These are phyloP conservation scores for Straminergon stramineum DNA, from an alignment of 225 moss, liverwort and hornwort species.

Conservation along the genomic window DNA sequence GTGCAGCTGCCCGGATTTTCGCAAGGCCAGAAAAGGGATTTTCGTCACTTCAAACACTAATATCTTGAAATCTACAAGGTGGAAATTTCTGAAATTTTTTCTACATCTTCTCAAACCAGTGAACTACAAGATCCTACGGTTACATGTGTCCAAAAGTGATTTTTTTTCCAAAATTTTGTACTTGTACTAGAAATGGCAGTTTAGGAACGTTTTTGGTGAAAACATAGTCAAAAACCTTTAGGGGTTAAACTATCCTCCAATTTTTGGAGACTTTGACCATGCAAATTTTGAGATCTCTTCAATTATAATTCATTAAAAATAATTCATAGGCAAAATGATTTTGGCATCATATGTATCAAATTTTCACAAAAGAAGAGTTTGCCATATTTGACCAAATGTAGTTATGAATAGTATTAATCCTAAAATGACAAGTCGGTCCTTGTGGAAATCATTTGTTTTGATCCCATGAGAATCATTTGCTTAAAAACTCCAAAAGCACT, in stretches of 20 bases:
- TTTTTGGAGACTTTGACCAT: fast-evolving
- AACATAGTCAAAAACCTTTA: no score
- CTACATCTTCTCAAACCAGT: no score
- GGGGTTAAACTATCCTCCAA: fast-evolving
- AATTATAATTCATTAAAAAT: background rate
- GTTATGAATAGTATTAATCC: background rate
- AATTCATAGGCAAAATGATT: background rate
- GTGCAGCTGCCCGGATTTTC: no score
- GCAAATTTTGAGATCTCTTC: background rate
- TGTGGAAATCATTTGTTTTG: fast-evolving
- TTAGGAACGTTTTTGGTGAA: no score
- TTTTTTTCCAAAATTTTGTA: no score
- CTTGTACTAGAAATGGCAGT: no score
- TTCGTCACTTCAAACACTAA: no score
- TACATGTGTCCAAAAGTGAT: no score
- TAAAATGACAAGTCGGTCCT: fast-evolving
- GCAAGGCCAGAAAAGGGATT: no score
- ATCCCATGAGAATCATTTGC: background rate
- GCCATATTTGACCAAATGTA: background rate
- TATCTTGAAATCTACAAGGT: no score
- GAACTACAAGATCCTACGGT: no score
- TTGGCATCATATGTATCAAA: fast-evolving
- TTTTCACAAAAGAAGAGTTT: background rate
- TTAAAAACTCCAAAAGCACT: background rate
- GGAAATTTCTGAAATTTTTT: no score